A percentile compares a stretch with the other conserved stretches of the same genome.
These are phyloP conservation scores for Marchantia polymorpha DNA, from an alignment of 225 moss, liverwort and hornwort species.

Conservation along the genomic window DNA sequence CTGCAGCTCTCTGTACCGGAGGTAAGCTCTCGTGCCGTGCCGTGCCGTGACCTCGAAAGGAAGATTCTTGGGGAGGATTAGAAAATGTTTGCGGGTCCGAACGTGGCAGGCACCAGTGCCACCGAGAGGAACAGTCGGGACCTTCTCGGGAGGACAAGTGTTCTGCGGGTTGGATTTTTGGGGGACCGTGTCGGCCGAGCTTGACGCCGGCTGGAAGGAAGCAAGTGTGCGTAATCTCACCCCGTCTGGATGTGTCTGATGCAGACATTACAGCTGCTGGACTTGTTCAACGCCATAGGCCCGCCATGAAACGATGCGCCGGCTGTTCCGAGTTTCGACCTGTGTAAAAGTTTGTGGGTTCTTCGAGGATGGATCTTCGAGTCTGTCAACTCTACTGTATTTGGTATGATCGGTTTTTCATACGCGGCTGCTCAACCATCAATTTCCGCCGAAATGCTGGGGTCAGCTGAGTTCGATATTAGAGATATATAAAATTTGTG, in stretches of 20 bases:
- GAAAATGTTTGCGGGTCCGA: neutral
- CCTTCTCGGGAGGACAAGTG: neutral
- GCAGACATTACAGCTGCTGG: slow-evolving; percentile 55
- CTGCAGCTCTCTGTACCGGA: slow-evolving; percentile 96
- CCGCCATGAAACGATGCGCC: slow-evolving; percentile 34
- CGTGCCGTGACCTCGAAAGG: neutral
- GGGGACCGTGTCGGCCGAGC: neutral
- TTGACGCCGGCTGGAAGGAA: neutral
- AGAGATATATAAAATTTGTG: slow-evolving; percentile 37
- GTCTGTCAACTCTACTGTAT: slow-evolving; percentile 23
- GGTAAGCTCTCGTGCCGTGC: slow-evolving; percentile 43
- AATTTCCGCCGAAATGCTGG: slow-evolving; percentile 17
- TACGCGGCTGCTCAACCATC: slow-evolving; percentile 26
- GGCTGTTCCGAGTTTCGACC: neutral
- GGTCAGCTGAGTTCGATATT: slow-evolving; percentile 32
- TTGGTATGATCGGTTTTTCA: slow-evolving; percentile 28
- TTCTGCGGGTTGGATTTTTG: neutral
- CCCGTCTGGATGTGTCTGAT: neutral
- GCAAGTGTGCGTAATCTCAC: neutral
- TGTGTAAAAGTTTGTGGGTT: slow-evolving; percentile 12
- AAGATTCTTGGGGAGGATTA: neutral
- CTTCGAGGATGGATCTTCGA: slow-evolving; percentile 15
- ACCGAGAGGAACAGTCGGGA: neutral
- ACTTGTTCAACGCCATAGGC: slow-evolving; percentile 50
- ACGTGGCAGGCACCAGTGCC: neutral